phyloP scores from a whole-genome alignment of 169 alveolate genomes.

The Cryptosporidium sp. region DNA sequence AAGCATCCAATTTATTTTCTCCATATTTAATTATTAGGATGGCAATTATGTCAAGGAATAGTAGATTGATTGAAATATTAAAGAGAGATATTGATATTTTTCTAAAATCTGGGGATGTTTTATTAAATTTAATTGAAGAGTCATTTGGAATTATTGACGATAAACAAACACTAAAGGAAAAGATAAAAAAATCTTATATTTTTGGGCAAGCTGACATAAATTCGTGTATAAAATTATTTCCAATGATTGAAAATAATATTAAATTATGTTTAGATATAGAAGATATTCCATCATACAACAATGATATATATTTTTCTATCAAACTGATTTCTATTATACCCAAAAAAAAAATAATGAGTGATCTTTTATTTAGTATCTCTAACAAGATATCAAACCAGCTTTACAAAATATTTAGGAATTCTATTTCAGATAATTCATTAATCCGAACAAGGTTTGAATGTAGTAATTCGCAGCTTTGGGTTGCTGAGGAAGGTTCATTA shows the following conservation, averaged over 20 bases:
- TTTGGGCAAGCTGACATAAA: constrained; percentile 67
- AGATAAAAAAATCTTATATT: constrained; percentile 17
- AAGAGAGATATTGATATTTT: constrained; percentile 33
- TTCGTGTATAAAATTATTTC: constrained; percentile 36
- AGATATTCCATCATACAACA: background rate
- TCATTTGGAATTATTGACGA: constrained; percentile 44
- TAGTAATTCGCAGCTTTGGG: constrained; percentile 17
- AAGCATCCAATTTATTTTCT: background rate
- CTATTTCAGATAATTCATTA: constrained; percentile 11
- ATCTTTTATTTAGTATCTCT: constrained; percentile 18
- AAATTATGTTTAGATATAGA: background rate
- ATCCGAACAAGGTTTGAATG: background rate
- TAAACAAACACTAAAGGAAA: background rate
- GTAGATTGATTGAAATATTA: constrained; percentile 3
- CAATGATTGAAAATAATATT: background rate
- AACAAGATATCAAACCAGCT: constrained; percentile 35
- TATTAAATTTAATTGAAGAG: constrained; percentile 22
- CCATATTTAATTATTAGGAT: constrained; percentile 43
- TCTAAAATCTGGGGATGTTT: constrained; percentile 6
- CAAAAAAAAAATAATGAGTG: background rate
- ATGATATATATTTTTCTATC: constrained; percentile 14
- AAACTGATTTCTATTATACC: constrained; percentile 36
- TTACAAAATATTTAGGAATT: background rate
- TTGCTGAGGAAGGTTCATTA: constrained; percentile 39
- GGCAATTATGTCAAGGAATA: constrained; percentile 4